phyloP scores from a whole-genome alignment of 2,329 filamentous ascomycete species.

The Nigrospora oryzae region DNA sequence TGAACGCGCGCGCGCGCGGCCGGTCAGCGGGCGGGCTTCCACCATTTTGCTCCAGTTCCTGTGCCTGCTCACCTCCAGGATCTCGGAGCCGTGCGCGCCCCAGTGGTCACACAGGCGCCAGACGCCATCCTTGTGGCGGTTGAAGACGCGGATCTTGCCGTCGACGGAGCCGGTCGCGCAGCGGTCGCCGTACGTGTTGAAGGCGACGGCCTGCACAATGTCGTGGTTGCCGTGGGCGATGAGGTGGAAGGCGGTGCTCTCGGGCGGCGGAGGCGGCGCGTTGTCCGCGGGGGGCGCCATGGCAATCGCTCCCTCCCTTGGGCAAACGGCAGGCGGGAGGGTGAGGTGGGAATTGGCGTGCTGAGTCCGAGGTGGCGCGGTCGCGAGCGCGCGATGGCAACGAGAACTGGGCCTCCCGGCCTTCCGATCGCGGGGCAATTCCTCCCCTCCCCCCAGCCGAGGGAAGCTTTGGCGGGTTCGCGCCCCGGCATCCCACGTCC shows the following conservation, averaged over 20 bases:
- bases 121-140: constrained; percentile 65
- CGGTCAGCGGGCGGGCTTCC: background rate
- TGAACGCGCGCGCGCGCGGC: constrained; percentile 20
- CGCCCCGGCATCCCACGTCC: too few species aligned
- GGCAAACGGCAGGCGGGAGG: background rate
- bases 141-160: constrained; percentile 88
- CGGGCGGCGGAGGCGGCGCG: constrained; percentile 20
- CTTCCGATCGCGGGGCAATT: too few species aligned
- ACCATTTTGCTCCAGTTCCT: background rate
- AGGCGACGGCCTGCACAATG: constrained; percentile 75
- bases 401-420: too few species aligned
- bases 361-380: too few species aligned
- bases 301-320: background rate
- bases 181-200: constrained; percentile 87
- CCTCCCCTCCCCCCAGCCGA: too few species aligned
- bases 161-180: constrained; percentile 88
- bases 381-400: too few species aligned
- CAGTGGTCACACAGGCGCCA: constrained; percentile 83
- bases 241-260: constrained; percentile 46
- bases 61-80: constrained; percentile 82
- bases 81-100: constrained; percentile 83
- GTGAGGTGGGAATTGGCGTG: too few species aligned
- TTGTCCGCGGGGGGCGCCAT: constrained; percentile 4
- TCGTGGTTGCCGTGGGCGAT: constrained; percentile 71
- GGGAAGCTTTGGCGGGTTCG: too few species aligned